Percentiles rank a stretch among this genome's conserved stretches.
These are phyloP conservation scores for Sporobolomyces roseus DNA, from an alignment of 768 basidiomycete genomes.

Conservation along the genomic window DNA sequence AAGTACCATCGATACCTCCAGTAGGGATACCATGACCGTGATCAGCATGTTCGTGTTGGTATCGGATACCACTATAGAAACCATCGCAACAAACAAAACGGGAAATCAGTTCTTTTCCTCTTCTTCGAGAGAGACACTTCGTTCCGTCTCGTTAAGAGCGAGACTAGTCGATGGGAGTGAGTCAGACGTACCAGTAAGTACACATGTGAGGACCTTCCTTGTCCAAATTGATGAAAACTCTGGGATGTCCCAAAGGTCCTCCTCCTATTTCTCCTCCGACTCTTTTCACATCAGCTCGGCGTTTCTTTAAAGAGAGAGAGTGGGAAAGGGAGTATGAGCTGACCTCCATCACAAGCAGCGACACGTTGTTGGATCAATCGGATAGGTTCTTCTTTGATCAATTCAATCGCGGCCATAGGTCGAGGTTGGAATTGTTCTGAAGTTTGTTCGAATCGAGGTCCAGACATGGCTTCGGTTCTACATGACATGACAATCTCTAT, in stretches of 20 bases:
- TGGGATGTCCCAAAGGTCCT: constrained; percentile 92
- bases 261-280: constrained; percentile 61
- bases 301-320: too few relatives aligned
- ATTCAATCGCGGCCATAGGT: constrained; percentile 83
- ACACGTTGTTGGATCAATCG: constrained; percentile 73
- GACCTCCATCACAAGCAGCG: constrained; percentile 93
- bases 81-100: too few relatives aligned
- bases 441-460: constrained; percentile 90
- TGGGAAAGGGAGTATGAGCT: constrained; percentile 48
- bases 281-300: too few relatives aligned
- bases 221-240: constrained; percentile 94
- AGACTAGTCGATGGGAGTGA: not conserved
- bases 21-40: constrained; percentile 29
- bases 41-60: constrained; percentile 23
- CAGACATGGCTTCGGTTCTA: constrained; percentile 50
- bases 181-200: constrained; percentile 37
- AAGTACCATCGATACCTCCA: constrained; percentile 5
- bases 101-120: too few relatives aligned
- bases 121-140: too few relatives aligned
- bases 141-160: not conserved
- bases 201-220: constrained; percentile 52
- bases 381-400: constrained; percentile 80
- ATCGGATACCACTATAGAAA: constrained; percentile 32
- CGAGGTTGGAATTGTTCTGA: constrained; percentile 79
- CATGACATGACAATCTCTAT: not conserved